Conservation (phyloP, 108 stramenopile species). For the Bacterosira constricta region DNA sequence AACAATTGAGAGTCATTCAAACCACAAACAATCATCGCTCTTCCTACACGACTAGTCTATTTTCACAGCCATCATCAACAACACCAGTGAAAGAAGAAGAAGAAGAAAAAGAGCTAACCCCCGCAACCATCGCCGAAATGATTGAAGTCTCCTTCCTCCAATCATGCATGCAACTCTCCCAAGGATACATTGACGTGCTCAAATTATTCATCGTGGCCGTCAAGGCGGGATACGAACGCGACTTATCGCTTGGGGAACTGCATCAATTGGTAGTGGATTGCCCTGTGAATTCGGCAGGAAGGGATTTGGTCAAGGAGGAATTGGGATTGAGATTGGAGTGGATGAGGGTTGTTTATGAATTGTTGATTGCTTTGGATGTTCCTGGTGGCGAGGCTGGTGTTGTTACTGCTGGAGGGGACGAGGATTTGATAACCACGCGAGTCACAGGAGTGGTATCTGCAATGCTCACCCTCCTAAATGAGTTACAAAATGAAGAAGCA, state of each 20-base stretch:
- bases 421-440: not conserved
- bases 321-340: constrained; percentile 63
- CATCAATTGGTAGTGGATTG: constrained; percentile 45
- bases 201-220: constrained; percentile 84
- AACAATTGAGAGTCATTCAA: not conserved
- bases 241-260: constrained; percentile 45
- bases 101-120: constrained; percentile 22
- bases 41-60: not conserved
- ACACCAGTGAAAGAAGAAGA: not conserved
- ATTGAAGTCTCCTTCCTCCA: constrained; percentile 84
- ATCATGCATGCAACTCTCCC: constrained; percentile 74
- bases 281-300: constrained; percentile 61
- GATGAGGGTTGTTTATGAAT: constrained; percentile 71
- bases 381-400: not conserved
- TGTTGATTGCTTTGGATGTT: constrained; percentile 35
- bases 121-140: constrained; percentile 66
- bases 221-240: constrained; percentile 73
- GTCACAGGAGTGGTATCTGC: constrained; percentile 11
- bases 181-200: constrained; percentile 80
- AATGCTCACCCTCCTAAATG: not conserved
- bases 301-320: constrained; percentile 76
- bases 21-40: not conserved
- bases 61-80: not conserved
- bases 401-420: not conserved
- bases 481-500: constrained; percentile 9